Conservation (phyloP, 208 protist species). For the Acanthamoeba culbertsoni region DNA sequence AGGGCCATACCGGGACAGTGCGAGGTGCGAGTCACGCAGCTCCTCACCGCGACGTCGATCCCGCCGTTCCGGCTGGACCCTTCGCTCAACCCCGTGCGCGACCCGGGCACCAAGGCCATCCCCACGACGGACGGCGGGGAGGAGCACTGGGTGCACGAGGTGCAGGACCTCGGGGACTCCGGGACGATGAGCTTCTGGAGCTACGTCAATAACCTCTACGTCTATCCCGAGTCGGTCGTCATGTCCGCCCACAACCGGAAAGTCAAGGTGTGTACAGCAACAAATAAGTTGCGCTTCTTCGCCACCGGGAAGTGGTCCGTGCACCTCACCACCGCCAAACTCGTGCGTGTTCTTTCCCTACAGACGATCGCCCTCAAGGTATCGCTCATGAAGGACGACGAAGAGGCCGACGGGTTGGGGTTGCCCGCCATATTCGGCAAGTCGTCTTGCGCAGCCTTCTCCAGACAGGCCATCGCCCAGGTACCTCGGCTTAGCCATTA, state of each 20-base stretch:
- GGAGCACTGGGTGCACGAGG: conserved; percentile 34
- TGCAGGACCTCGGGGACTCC: not conserved
- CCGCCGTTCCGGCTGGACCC: conserved; percentile 8
- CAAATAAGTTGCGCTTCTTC: too few relatives aligned
- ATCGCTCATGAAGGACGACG: not conserved
- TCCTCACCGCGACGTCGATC: not conserved
- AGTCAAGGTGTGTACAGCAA: not conserved
- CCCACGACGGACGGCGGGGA: not conserved
- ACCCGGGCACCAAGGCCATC: not conserved
- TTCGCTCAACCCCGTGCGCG: not conserved
- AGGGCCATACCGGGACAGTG: conserved; percentile 6
- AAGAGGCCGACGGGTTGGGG: not conserved
- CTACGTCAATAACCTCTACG: conserved; percentile 64
- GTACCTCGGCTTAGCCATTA: not conserved
- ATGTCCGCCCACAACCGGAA: conserved; percentile 48
- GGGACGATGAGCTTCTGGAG: not conserved
- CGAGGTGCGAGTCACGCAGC: not conserved
- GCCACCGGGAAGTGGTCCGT: too few relatives aligned
- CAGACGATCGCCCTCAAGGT: conserved; percentile 33
- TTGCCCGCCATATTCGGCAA: conserved; percentile 13
- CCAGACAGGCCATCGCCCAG: not conserved
- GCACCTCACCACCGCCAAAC: not conserved
- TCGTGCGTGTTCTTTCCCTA: not conserved
- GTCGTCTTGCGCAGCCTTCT: not conserved
- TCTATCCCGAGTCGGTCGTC: conserved; percentile 53